These are phyloP conservation scores for Ensete ventricosum DNA, from an alignment of 176 grass and related monocot species.

Conservation along the genomic window DNA sequence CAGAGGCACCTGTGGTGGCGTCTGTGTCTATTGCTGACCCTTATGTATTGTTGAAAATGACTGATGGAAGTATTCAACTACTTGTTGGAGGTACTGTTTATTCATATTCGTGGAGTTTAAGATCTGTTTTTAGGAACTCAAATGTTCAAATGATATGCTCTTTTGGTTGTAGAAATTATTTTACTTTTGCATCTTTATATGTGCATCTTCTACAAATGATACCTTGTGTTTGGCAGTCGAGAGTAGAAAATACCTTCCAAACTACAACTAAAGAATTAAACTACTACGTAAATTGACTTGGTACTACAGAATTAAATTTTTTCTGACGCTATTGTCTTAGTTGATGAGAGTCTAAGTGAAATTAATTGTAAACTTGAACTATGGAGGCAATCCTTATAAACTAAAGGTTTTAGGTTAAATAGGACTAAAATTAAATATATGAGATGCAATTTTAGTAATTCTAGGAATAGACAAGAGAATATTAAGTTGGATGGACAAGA, in stretches of 20 bases:
- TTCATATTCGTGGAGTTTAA: not conserved
- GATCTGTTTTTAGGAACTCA: not conserved
- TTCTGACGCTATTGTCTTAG: no score
- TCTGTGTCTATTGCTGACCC: conserved; percentile 85
- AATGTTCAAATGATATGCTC: not conserved
- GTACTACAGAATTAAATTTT: no score
- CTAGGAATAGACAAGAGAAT: no score
- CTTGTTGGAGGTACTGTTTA: conserved; percentile 74
- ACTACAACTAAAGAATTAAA: not conserved
- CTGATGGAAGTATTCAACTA: conserved; percentile 83
- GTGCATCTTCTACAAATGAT: not conserved
- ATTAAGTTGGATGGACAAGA: no score
- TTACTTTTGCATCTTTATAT: not conserved
- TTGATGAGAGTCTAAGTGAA: no score
- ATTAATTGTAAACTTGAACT: no score
- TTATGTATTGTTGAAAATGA: conserved; percentile 83
- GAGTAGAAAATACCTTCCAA: not conserved
- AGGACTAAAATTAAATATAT: no score
- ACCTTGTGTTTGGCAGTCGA: no score
- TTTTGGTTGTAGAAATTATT: not conserved
- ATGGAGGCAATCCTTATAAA: no score
- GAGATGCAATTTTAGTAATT: no score
- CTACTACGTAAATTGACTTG: not conserved
- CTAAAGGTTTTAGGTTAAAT: no score
- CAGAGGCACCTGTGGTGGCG: conserved; percentile 50